A percentile compares a stretch with the other conserved stretches of the same genome.
Conservation (phyloP, 2,329 filamentous ascomycete species). For the Microcyclospora pomicola region DNA sequence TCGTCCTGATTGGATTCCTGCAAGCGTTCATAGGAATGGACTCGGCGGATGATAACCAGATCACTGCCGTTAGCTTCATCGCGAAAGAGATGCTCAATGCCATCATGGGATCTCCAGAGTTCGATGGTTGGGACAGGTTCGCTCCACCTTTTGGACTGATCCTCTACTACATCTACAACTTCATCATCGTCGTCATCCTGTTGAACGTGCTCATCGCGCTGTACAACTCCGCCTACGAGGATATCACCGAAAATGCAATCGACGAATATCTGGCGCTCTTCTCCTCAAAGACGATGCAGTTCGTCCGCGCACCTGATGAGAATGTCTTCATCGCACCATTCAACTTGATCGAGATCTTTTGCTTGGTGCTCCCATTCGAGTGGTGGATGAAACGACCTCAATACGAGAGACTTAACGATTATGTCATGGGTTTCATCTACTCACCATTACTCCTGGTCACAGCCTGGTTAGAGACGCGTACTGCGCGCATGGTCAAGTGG, state of each 20-base stretch:
- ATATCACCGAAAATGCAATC: slow-evolving; percentile 82
- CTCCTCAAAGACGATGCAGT: slow-evolving; percentile 88
- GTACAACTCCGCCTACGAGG: slow-evolving; percentile 92
- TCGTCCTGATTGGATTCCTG: slow-evolving; percentile 75
- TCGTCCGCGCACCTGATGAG: slow-evolving; percentile 90
- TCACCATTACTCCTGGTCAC: slow-evolving; percentile 68
- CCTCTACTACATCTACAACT: slow-evolving; percentile 95
- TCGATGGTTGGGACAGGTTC: slow-evolving; percentile 77
- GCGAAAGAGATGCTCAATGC: slow-evolving; percentile 74
- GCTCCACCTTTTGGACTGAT: slow-evolving; percentile 86
- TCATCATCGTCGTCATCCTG: slow-evolving; percentile 88
- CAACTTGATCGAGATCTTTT: slow-evolving; percentile 80
- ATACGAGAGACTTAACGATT: slow-evolving; percentile 77
- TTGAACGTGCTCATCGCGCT: slow-evolving; percentile 94
- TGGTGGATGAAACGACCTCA: slow-evolving; percentile 74
- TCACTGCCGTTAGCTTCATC: slow-evolving; percentile 54
- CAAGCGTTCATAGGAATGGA: slow-evolving; percentile 92
- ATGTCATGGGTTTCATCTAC: slow-evolving; percentile 77
- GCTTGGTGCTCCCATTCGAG: slow-evolving; percentile 67
- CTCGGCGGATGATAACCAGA: slow-evolving; percentile 60
- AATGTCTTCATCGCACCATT: slow-evolving; percentile 96
- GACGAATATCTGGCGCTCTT: slow-evolving; percentile 95
- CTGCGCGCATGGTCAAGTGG: slow-evolving; percentile 28
- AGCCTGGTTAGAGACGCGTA: slow-evolving; percentile 42
- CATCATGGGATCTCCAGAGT: slow-evolving; percentile 84